Evolutionary conservation across 257 asterid species (phyloP).

Genomic region (Solanum pinnatisectum): DNA sequence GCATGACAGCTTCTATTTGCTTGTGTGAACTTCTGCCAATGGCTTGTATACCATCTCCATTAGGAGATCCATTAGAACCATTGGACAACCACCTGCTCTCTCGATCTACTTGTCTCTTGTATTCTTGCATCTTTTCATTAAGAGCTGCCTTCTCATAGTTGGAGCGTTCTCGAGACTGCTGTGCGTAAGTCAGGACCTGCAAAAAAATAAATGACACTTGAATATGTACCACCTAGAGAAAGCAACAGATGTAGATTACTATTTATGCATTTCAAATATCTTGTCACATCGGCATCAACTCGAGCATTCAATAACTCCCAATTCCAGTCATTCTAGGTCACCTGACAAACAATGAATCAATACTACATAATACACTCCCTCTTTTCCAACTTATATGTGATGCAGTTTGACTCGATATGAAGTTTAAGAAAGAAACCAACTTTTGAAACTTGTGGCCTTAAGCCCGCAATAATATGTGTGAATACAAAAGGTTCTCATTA

Average conservation of each 20-base stretch:
- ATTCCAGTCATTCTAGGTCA: background rate
- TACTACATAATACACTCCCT: background rate
- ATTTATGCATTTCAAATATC: background rate
- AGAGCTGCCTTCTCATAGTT: constrained; percentile 97
- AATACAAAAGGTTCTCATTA: background rate
- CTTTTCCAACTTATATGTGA: background rate
- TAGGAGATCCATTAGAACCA: constrained; percentile 88
- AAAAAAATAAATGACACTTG: background rate
- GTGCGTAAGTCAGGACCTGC: constrained; percentile 94
- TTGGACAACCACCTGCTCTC: constrained; percentile 88
- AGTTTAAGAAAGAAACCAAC: background rate
- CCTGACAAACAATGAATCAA: background rate
- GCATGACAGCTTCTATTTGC: constrained; percentile 99
- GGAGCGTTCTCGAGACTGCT: constrained; percentile 91
- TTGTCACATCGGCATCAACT: background rate
- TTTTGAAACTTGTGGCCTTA: background rate
- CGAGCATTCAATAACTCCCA: background rate
- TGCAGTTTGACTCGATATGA: background rate
- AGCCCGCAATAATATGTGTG: background rate
- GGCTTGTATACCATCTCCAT: constrained; percentile 98
- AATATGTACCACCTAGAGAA: background rate
- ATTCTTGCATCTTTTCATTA: constrained; percentile 96
- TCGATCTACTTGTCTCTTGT: constrained; percentile 83
- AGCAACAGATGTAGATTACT: background rate
- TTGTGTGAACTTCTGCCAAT: constrained; percentile 98